Evolutionary conservation across 2,329 filamentous ascomycete species (phyloP).

Genomic region (Neurospora crassa): DNA sequence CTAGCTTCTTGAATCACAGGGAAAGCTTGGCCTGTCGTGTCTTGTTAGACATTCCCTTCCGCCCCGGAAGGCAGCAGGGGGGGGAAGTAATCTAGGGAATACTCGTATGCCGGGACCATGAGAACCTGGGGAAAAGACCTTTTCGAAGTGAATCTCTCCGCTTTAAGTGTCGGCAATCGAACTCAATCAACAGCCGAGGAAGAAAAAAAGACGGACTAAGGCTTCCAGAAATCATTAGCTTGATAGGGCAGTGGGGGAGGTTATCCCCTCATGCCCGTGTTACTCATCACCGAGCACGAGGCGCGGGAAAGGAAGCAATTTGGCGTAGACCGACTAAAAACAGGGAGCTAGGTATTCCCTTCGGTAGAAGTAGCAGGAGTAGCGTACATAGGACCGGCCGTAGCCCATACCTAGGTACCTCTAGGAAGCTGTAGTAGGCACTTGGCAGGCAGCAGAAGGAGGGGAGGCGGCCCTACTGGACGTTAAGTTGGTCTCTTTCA

Average conservation of each 20-base stretch:
- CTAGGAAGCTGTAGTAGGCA: not conserved
- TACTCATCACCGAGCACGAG: not conserved
- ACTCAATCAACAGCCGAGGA: not conserved
- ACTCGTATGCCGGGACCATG: not conserved
- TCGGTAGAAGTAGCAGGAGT: not conserved
- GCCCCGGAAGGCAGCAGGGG: not conserved
- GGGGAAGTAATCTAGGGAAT: not conserved
- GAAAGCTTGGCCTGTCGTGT: constrained; percentile 16
- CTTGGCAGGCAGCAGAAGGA: not conserved
- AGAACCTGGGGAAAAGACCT: not conserved
- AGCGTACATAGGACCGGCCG: not conserved
- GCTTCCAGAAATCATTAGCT: not conserved
- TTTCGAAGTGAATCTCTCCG: not conserved
- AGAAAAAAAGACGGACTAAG: not conserved
- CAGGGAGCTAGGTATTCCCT: not conserved
- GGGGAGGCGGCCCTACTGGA: not conserved
- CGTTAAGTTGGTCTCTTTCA: not conserved
- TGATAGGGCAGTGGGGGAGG: not conserved
- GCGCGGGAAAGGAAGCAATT: not conserved
- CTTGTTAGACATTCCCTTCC: not conserved
- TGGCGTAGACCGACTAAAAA: not conserved
- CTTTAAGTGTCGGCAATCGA: not conserved
- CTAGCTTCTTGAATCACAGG: constrained; percentile 3
- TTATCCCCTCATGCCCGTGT: not conserved
- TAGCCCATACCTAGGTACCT: too few species aligned